Evolutionary conservation across 805 yeast species (phyloP).

Genomic region (Ogataea saltuana): DNA sequence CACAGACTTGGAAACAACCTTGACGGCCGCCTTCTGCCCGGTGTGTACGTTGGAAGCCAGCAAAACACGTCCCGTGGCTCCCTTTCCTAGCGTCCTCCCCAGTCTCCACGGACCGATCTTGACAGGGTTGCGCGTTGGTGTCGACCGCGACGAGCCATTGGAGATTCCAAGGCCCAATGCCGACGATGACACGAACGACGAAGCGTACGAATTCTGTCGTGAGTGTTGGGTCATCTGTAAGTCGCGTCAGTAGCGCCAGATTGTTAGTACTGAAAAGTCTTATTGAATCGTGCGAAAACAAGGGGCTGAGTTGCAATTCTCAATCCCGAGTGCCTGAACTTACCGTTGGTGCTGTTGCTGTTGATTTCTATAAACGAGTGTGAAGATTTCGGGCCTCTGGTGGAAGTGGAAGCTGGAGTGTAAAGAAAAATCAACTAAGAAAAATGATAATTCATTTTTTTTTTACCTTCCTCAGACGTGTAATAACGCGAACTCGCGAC

Average conservation of each 20-base stretch:
- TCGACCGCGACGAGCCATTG: constrained; percentile 18
- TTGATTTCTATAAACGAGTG: constrained; percentile 5
- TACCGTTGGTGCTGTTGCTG: background rate
- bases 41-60: constrained; percentile 84
- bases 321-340: too few relatives aligned
- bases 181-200: constrained; percentile 51
- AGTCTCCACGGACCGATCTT: constrained; percentile 92
- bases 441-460: background rate
- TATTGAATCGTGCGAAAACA: too few relatives aligned
- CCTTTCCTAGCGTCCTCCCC: constrained; percentile 92
- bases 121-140: constrained; percentile 40
- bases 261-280: background rate
- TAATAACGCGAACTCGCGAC: too few relatives aligned
- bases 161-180: constrained; percentile 38
- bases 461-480: too few relatives aligned
- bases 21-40: constrained; percentile 92
- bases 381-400: background rate
- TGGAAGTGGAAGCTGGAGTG: background rate
- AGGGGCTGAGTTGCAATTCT: too few relatives aligned
- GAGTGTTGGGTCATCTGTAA: constrained; percentile 42
- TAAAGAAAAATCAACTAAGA: background rate
- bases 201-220: constrained; percentile 61
- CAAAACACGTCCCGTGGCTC: constrained; percentile 95
- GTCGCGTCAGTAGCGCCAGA: too few relatives aligned
- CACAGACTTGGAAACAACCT: constrained; percentile 86